phyloP scores from a whole-genome alignment of 1,284 basidiomycete genomes.

The Cutaneotrichosporon arboriforme region DNA sequence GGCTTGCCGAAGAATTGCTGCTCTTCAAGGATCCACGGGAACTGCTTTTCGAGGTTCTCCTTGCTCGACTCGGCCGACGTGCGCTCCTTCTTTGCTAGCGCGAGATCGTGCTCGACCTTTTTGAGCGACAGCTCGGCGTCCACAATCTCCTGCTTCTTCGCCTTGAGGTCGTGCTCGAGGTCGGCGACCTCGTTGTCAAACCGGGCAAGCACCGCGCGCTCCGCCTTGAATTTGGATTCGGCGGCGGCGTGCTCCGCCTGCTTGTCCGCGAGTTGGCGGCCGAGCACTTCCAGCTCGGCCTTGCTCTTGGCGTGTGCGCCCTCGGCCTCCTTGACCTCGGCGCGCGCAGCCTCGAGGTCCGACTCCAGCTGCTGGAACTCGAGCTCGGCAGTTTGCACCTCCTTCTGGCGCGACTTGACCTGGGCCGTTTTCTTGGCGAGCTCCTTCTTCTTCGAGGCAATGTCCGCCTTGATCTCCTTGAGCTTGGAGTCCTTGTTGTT shows the following conservation, averaged over 20 bases:
- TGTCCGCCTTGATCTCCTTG: slow-evolving; percentile 82
- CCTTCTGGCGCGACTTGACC: slow-evolving; percentile 83
- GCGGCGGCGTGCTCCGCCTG: slow-evolving; percentile 59
- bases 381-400: slow-evolving; percentile 76
- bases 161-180: slow-evolving; percentile 73
- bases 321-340: slow-evolving; percentile 59
- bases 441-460: slow-evolving; percentile 71
- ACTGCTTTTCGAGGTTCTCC: slow-evolving; percentile 66
- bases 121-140: slow-evolving; percentile 68
- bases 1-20: slow-evolving; percentile 77
- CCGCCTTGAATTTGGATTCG: slow-evolving; percentile 68
- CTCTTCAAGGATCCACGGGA: slow-evolving; percentile 85
- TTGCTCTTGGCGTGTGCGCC: slow-evolving; percentile 57
- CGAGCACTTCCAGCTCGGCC: slow-evolving; percentile 38
- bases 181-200: slow-evolving; percentile 84
- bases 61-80: slow-evolving; percentile 55
- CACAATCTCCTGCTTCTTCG: slow-evolving; percentile 67
- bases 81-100: slow-evolving; percentile 51
- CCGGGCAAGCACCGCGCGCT: slow-evolving; percentile 74
- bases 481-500: slow-evolving; percentile 97
- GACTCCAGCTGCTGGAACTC: slow-evolving; percentile 81
- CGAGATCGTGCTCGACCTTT: slow-evolving; percentile 55
- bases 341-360: slow-evolving; percentile 64
- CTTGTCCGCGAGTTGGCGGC: slow-evolving; percentile 62
- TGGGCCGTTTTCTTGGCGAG: slow-evolving; percentile 72